phyloP scores from a whole-genome alignment of 768 basidiomycete genomes.

The Hygrocybe coccinea region DNA sequence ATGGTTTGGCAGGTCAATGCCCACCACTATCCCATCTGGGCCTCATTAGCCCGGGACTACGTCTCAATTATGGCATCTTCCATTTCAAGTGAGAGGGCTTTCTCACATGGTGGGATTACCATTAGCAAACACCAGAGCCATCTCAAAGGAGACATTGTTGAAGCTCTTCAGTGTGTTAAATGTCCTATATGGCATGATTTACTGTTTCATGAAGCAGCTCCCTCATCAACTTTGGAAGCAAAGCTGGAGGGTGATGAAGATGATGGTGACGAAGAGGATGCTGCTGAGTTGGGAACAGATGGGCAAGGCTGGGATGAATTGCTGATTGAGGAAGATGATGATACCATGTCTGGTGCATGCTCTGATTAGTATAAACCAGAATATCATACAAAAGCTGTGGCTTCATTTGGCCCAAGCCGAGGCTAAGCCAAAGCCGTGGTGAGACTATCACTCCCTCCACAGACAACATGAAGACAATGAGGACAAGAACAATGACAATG shows the following conservation, averaged over 20 bases:
- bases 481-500: too few relatives aligned
- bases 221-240: slow-evolving; percentile 1
- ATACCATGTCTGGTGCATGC: neutral
- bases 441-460: too few relatives aligned
- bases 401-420: too few relatives aligned
- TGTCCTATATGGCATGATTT: slow-evolving; percentile 21
- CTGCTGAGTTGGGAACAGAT: neutral
- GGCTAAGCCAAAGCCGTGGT: too few relatives aligned
- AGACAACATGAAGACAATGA: too few relatives aligned
- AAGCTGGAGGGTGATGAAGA: neutral
- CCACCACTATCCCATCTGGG: slow-evolving; percentile 29
- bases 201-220: slow-evolving; percentile 21
- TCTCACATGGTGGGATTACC: slow-evolving; percentile 38
- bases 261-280: slow-evolving; percentile 6
- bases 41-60: slow-evolving; percentile 33
- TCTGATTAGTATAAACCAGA: too few relatives aligned
- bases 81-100: slow-evolving; percentile 38
- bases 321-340: slow-evolving; percentile 1
- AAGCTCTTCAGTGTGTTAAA: slow-evolving; percentile 31
- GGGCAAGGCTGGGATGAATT: slow-evolving; percentile 8
- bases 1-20: slow-evolving; percentile 19
- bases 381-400: too few relatives aligned
- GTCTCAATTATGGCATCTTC: slow-evolving; percentile 37
- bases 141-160: slow-evolving; percentile 33
- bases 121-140: slow-evolving; percentile 31